Evolutionary conservation across 129 eudicot genomes (phyloP), one percentile per base, ranked within the genome.

Genomic region (Chrysanthemum lavandulifolium): DNA sequence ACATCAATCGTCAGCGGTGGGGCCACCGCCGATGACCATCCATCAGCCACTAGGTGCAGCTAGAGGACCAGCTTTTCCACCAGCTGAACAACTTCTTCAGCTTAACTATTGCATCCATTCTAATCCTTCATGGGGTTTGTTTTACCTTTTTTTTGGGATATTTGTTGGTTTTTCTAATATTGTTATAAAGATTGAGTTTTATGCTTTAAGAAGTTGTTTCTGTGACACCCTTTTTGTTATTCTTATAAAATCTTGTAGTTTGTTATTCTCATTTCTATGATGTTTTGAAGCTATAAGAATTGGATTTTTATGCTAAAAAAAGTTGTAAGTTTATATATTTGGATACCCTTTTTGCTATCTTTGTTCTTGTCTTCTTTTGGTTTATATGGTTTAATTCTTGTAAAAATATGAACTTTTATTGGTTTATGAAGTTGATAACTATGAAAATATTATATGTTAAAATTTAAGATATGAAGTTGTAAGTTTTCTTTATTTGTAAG

Each of bases 61-160:
- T 11, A 86, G 85, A 74, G 97, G 97, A 6, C 95, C 99, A 21
- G 73, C 76, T 77, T 88, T 45, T 51, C 96, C 93, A 13, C 99
- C 99, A 4, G 59, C 90, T 15, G 99, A 94, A 64, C 99, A 94
- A 50, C 91, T 94, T 65, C 72, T 65, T 16, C 87, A 80, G 78
- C 99, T 94, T n/a, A 85, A 88, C 65, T 94, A 94, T 69, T 94
- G 99, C 96, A 94, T 94, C 89, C 99, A 94, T 61, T 94, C 97
- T 10, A 94, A 94, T 70, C 99, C 99, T 68, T 94, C 97, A 58
- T 86, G 89, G 96, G 82, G 99, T 93, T 65, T 74, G 96, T 81
- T 40, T 68, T 15, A 25, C 14, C 11, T 57, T 50, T 6, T 56
- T 19, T 19, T 19, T 19, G 21, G 21, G 5, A 14, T 31, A 29